A percentile compares a stretch with the other conserved stretches of the same genome.
phyloP scores from a whole-genome alignment of 2,329 filamentous ascomycete species.

The Cyclaneusma minus region DNA sequence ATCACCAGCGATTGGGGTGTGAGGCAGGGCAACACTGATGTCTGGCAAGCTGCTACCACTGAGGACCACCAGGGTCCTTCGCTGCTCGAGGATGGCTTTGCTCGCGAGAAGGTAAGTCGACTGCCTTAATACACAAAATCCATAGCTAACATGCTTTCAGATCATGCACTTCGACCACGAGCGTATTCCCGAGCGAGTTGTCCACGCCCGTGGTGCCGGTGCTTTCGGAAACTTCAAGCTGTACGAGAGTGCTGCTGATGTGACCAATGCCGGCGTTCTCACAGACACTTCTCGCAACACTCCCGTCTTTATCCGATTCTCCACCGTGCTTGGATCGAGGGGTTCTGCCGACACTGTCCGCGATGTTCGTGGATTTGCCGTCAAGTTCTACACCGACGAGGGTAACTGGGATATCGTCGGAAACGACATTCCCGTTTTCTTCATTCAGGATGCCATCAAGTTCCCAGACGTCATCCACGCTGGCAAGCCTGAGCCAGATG shows the following conservation, averaged over 20 bases:
- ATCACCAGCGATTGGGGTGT: constrained; percentile 69
- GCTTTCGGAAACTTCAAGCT: constrained; percentile 55
- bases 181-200: constrained; percentile 51
- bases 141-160: constrained; percentile 21
- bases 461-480: constrained; percentile 51
- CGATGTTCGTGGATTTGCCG: constrained; percentile 68
- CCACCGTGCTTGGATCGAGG: constrained; percentile 59
- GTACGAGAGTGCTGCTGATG: constrained; percentile 44
- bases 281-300: constrained; percentile 55
- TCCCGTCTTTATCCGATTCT: constrained; percentile 58
- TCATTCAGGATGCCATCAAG: constrained; percentile 62
- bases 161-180: constrained; percentile 66
- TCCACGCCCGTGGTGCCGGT: constrained; percentile 48
- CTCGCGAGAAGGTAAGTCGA: constrained; percentile 50
- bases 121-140: not conserved
- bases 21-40: constrained; percentile 57
- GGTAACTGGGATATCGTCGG: constrained; percentile 64
- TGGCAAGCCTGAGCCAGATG: constrained; percentile 53
- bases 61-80: constrained; percentile 49
- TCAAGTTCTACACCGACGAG: constrained; percentile 65
- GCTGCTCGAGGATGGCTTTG: constrained; percentile 58
- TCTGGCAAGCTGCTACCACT: constrained; percentile 55
- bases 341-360: constrained; percentile 62
- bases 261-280: constrained; percentile 46
- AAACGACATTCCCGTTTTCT: constrained; percentile 63